Evolutionary conservation across 371 early-diverging fungal genomes (phyloP), one percentile per base, ranked within the genome.

Genomic region (Lichtheimia corymbifera): DNA sequence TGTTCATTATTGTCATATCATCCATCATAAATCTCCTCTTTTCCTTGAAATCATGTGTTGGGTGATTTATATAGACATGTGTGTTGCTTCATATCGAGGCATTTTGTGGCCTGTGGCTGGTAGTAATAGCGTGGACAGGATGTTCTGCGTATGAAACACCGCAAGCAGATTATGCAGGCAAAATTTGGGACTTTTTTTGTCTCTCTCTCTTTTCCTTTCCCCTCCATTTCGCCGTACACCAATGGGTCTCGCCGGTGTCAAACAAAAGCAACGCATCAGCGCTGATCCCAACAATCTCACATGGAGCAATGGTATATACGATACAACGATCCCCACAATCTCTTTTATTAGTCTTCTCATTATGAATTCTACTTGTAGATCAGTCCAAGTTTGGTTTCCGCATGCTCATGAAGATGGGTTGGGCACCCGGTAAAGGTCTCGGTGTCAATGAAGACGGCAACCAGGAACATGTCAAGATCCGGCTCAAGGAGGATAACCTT

Each of bases 341-440:
- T 52, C n/a, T 14, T 45, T 43, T 44, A 20, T 15, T 45, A 24
- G 42, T 12, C 18, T 50, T 53, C 57, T 24, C 13, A 35, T 2
- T 35, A 11, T 35, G 28, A 35, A 35, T 9, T 35, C 1, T 4
- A 11, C 1, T 11, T 42, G 17, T 72, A 90, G 95, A 97, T 72
- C 87, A 89, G 67, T 71, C 68, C 64, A 93, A 93, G 57, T 90
- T 94, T 71, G 97, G 97, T 22, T 90, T 88, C 67, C 88, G 88
- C 63, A 91, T 97, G 92, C 84, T 97, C 54, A 77, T 85, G 68
- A 94, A 95, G 69, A 94, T 97, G 95, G 97, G 98, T 1, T 97
- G 97, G 97, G 73, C 83, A 18, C 93, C 91, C 44, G 97, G 97
- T 45, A 93, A 92, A 67, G 98, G 98, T 15, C 83, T 97, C 1